These are phyloP conservation scores for Lactifluus piperatus DNA, from an alignment of 768 basidiomycete species.

Conservation along the genomic window DNA sequence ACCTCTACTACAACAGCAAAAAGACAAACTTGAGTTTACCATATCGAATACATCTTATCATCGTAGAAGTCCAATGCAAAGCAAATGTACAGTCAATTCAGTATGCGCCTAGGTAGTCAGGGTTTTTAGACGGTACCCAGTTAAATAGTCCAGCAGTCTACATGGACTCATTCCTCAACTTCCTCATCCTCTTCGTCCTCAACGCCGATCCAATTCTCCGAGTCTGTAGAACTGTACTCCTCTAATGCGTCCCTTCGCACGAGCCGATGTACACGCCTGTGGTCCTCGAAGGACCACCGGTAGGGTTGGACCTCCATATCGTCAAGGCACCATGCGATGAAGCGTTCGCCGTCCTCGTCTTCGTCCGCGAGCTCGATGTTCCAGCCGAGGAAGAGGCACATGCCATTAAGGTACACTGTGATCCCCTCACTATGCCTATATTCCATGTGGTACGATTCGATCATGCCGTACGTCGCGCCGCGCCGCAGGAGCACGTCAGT, in stretches of 20 bases:
- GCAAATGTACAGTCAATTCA: background rate
- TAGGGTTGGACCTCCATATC: constrained; percentile 39
- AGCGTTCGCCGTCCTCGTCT: constrained; percentile 34
- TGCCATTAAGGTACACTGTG: constrained; percentile 32
- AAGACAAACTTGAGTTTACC: too few species aligned
- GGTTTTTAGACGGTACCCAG: background rate
- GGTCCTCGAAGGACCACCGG: constrained; percentile 30
- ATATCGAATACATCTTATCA: background rate
- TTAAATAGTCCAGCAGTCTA: background rate
- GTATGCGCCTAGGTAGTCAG: background rate
- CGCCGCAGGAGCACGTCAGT: constrained; percentile 42
- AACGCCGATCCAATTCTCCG: constrained; percentile 17
- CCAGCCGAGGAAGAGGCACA: constrained; percentile 58
- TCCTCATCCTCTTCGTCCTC: constrained; percentile 5
- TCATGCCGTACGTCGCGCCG: constrained; percentile 52
- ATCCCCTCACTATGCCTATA: constrained; percentile 52
- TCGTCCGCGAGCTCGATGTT: constrained; percentile 43
- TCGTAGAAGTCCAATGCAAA: background rate
- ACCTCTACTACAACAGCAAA: too few species aligned
- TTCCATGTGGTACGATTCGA: constrained; percentile 43
- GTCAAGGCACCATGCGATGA: constrained; percentile 32
- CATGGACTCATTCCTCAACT: background rate
- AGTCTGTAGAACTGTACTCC: constrained; percentile 12
- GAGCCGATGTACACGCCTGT: constrained; percentile 9
- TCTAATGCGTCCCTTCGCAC: constrained; percentile 13